Percentiles rank a stretch among this genome's conserved stretches.
phyloP scores from a whole-genome alignment of 495 filamentous ascomycete genomes.

The Collariella sp. region DNA sequence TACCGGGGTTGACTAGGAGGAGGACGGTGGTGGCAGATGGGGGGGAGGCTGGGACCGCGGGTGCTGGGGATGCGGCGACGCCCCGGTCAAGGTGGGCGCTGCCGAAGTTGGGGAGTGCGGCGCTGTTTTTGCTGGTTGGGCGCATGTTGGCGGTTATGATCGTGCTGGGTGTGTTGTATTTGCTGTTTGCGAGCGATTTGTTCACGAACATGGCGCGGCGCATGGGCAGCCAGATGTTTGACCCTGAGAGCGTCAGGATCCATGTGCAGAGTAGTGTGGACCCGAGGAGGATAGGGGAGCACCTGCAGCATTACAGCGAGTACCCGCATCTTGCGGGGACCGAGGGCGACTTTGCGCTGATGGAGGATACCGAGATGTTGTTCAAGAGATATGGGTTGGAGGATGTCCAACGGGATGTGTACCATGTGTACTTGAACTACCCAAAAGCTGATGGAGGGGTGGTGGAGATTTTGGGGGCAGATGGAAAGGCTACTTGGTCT shows the following conservation, averaged over 20 bases:
- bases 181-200: slow-evolving; percentile 74
- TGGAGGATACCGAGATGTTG: slow-evolving; percentile 66
- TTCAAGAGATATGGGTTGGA: slow-evolving; percentile 66
- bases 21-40: slow-evolving; percentile 5
- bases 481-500: slow-evolving; percentile 64
- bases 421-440: slow-evolving; percentile 88
- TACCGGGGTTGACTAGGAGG: slow-evolving; percentile 32
- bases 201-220: slow-evolving; percentile 53
- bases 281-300: slow-evolving; percentile 55
- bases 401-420: slow-evolving; percentile 60
- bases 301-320: slow-evolving; percentile 60
- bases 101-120: slow-evolving; percentile 24
- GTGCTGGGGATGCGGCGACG: background rate
- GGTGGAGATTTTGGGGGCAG: slow-evolving; percentile 62
- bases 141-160: slow-evolving; percentile 66
- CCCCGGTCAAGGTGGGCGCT: slow-evolving; percentile 11
- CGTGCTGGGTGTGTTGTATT: slow-evolving; percentile 66
- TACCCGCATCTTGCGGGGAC: slow-evolving; percentile 87
- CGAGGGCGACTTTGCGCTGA: slow-evolving; percentile 75
- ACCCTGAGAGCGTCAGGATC: slow-evolving; percentile 58
- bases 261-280: slow-evolving; percentile 65
- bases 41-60: background rate
- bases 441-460: slow-evolving; percentile 66
- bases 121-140: slow-evolving; percentile 43
- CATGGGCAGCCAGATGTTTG: slow-evolving; percentile 46